Conservation (phyloP, 1,284 basidiomycete genomes). For the Marasmius tenuissimus region DNA sequence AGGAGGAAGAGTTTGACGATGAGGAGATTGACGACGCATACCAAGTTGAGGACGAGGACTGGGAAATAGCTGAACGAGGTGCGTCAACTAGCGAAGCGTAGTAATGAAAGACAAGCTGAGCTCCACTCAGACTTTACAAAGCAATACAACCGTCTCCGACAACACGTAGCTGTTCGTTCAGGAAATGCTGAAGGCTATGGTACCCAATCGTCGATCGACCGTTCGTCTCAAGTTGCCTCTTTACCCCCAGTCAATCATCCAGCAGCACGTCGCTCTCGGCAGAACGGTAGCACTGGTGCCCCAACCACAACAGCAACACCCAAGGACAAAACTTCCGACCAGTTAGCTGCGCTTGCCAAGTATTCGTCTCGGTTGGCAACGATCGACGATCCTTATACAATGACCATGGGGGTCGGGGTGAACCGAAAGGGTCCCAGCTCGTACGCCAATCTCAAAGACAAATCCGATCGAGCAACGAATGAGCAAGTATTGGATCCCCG, state of each 20-base stretch:
- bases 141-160: constrained; percentile 89
- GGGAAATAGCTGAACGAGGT: constrained; percentile 85
- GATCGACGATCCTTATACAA: constrained; percentile 72
- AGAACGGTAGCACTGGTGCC: constrained; percentile 14
- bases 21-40: constrained; percentile 50
- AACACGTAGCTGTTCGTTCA: constrained; percentile 76
- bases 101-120: neutral
- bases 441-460: constrained; percentile 86
- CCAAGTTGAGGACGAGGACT: constrained; percentile 86
- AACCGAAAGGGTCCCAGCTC: constrained; percentile 90
- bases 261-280: constrained; percentile 13
- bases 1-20: constrained; percentile 41
- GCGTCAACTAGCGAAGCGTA: neutral
- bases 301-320: constrained; percentile 18
- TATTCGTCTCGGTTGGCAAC: constrained; percentile 68
- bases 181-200: constrained; percentile 55
- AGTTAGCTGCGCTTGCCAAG: constrained; percentile 69
- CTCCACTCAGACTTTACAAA: constrained; percentile 84
- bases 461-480: constrained; percentile 90
- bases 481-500: constrained; percentile 94
- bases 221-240: constrained; percentile 50
- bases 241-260: constrained; percentile 78
- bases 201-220: constrained; percentile 48
- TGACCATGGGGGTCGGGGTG: constrained; percentile 76
- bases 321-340: constrained; percentile 63